Conservation (phyloP, 345 rosid genomes). For the Citrus australasica region DNA sequence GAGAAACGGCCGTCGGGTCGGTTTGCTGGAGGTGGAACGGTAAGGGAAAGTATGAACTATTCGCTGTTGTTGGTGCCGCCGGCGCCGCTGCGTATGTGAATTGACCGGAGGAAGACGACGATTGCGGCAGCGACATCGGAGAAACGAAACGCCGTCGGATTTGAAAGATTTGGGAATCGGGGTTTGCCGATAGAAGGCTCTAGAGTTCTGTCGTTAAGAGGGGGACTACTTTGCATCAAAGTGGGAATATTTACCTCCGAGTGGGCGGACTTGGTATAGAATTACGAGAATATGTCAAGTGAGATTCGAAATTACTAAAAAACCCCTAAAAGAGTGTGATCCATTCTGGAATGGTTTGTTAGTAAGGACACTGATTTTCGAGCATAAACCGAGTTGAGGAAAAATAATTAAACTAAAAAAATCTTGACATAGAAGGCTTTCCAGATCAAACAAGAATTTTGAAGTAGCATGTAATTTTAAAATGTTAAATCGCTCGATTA, state of each 20-base stretch:
- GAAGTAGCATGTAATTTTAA: too few species aligned
- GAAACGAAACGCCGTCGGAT: neutral
- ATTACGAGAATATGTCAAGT: neutral
- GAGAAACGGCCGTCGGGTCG: slow-evolving; percentile 12
- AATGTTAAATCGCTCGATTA: too few species aligned
- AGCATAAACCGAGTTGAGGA: too few species aligned
- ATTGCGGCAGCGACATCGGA: slow-evolving; percentile 41
- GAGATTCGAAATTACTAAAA: neutral
- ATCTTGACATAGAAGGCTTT: too few species aligned
- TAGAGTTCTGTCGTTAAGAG: neutral
- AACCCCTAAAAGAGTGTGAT: rapidly evolving
- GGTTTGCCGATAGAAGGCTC: neutral
- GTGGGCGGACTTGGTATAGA: neutral
- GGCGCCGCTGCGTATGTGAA: slow-evolving; percentile 33
- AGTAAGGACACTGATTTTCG: too few species aligned
- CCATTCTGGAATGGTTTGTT: too few species aligned
- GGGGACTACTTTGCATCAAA: neutral
- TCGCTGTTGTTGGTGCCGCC: slow-evolving; percentile 13
- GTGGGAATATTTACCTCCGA: neutral
- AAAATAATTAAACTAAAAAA: too few species aligned
- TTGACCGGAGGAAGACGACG: slow-evolving; percentile 36
- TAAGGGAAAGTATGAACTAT: slow-evolving; percentile 39
- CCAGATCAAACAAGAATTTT: too few species aligned
- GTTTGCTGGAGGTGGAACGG: slow-evolving; percentile 44
- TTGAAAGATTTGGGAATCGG: slow-evolving; percentile 6